Percentiles rank a stretch among this genome's conserved stretches.
These are phyloP conservation scores for Letharia columbiana DNA, from an alignment of 495 filamentous ascomycete species.

Conservation along the genomic window DNA sequence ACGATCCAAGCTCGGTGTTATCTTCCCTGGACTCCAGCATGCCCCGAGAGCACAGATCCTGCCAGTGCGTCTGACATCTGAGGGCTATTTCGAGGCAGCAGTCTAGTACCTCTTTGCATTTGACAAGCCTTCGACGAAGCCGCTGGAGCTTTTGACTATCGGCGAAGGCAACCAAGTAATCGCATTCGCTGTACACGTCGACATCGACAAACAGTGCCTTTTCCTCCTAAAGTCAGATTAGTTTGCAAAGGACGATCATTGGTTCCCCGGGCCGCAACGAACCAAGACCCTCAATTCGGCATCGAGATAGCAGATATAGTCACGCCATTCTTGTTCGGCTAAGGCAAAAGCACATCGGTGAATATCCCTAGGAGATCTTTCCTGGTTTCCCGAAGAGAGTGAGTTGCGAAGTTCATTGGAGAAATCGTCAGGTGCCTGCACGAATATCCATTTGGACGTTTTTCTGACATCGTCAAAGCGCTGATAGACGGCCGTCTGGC, in stretches of 20 bases:
- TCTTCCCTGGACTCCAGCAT: not conserved
- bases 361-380: not conserved
- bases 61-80: not conserved
- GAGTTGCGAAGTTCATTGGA: not conserved
- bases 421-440: not conserved
- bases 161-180: not conserved
- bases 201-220: not conserved
- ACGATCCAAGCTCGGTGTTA: not conserved
- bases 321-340: not conserved
- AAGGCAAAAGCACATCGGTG: not conserved
- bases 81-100: not conserved
- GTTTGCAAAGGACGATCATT: not conserved
- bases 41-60: not conserved
- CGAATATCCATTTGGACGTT: not conserved
- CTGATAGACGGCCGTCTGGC: not conserved
- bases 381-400: not conserved
- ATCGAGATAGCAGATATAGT: not conserved
- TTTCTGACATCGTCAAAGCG: not conserved
- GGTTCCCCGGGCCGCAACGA: not conserved
- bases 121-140: not conserved
- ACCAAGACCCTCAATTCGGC: not conserved
- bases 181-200: not conserved
- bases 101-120: not conserved
- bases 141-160: slow-evolving; percentile 1
- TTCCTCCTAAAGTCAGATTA: not conserved